A percentile compares a stretch with the other conserved stretches of the same genome.
Evolutionary conservation across 768 basidiomycete genomes (phyloP).

Genomic region (Russula foetens): DNA sequence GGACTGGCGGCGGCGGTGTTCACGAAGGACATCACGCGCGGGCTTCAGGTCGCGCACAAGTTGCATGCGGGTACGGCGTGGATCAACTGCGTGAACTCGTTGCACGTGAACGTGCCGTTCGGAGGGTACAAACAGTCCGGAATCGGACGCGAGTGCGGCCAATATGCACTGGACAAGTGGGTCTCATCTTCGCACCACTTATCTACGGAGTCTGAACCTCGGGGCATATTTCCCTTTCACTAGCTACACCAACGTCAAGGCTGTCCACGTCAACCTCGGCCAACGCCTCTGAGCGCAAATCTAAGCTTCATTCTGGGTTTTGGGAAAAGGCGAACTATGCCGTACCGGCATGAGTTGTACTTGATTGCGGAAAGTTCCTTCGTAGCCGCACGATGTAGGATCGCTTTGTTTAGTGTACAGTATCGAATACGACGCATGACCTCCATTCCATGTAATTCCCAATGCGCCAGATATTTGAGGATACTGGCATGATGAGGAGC

Average conservation of each 20-base stretch:
- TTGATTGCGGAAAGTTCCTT: no score
- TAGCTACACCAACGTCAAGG: constrained; percentile 19
- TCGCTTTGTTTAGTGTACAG: no score
- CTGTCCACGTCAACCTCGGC: constrained; percentile 19
- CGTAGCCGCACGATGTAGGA: no score
- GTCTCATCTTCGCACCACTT: background rate
- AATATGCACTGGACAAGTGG: constrained; percentile 37
- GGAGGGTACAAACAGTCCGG: constrained; percentile 67
- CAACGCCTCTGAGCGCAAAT: background rate
- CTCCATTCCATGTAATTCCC: no score
- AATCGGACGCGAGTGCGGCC: constrained; percentile 58
- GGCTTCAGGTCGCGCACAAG: constrained; percentile 60
- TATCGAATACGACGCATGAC: no score
- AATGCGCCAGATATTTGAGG: no score
- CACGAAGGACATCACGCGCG: constrained; percentile 68
- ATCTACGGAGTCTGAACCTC: no score
- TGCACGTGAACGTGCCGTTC: constrained; percentile 46
- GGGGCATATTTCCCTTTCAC: no score
- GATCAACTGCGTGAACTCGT: constrained; percentile 38
- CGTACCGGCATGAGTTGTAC: no score
- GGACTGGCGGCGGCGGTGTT: constrained; percentile 88
- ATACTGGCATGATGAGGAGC: no score
- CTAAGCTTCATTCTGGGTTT: no score
- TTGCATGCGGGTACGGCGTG: constrained; percentile 80
- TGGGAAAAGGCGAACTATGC: no score